Conservation (phyloP, 2,329 filamentous ascomycete genomes). For the Cladophialophora exuberans region DNA sequence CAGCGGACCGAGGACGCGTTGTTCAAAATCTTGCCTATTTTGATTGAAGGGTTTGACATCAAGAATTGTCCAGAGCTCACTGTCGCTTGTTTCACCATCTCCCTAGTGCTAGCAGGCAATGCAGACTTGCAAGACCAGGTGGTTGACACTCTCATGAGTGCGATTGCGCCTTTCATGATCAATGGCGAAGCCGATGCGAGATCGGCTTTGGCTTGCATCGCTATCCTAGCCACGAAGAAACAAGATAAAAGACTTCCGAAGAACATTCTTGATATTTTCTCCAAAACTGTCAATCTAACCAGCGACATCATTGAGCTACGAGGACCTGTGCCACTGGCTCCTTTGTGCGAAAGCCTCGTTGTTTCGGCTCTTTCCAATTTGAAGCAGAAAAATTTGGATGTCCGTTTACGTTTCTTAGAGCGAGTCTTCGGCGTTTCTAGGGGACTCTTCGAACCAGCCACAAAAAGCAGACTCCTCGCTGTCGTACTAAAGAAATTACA, state of each 20-base stretch:
- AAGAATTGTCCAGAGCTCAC: constrained; percentile 77
- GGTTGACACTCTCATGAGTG: constrained; percentile 87
- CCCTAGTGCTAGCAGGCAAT: constrained; percentile 83
- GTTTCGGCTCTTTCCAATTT: constrained; percentile 18
- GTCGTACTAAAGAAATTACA: constrained; percentile 21
- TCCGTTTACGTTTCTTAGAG: constrained; percentile 29
- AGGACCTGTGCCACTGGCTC: constrained; percentile 17
- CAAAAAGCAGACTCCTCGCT: constrained; percentile 15
- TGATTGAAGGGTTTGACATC: constrained; percentile 78
- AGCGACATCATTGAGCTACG: constrained; percentile 41
- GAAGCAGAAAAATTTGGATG: constrained; percentile 36
- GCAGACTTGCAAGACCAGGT: constrained; percentile 76
- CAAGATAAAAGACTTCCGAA: constrained; percentile 70
- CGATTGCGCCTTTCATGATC: constrained; percentile 77
- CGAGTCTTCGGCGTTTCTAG: constrained; percentile 16
- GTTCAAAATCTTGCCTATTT: constrained; percentile 67
- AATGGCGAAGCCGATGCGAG: constrained; percentile 65
- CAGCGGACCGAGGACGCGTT: constrained; percentile 80
- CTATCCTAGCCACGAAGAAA: constrained; percentile 80
- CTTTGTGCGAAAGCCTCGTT: constrained; percentile 17
- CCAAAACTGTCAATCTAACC: constrained; percentile 40
- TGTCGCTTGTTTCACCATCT: constrained; percentile 88
- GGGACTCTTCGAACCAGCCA: constrained; percentile 24
- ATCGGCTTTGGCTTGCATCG: constrained; percentile 76
- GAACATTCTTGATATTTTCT: constrained; percentile 63